Evolutionary conservation across 495 filamentous ascomycete genomes (phyloP).

Genomic region (Cercophora newfieldiana): DNA sequence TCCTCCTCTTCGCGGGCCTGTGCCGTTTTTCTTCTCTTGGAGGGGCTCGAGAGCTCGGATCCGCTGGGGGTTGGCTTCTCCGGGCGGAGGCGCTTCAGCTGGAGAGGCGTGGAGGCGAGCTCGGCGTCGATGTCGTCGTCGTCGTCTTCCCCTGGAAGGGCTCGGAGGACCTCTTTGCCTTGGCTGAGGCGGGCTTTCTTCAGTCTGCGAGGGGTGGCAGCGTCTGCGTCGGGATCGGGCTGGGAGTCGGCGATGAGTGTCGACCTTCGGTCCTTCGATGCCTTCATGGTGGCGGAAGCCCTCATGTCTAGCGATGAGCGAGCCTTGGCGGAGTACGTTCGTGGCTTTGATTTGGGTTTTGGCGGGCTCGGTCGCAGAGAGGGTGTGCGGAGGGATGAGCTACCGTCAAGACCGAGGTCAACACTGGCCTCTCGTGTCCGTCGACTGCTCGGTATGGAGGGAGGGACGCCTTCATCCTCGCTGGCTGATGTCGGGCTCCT

Average conservation of each 20-base stretch:
- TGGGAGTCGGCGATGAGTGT: background rate
- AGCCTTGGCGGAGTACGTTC: background rate
- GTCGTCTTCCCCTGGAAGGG: background rate
- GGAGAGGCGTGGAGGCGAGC: background rate
- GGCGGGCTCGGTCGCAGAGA: background rate
- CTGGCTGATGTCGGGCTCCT: background rate
- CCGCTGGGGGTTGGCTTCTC: background rate
- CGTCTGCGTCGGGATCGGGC: background rate
- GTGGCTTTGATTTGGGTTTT: background rate
- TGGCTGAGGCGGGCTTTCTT: background rate
- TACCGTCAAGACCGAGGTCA: background rate
- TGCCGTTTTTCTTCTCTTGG: background rate
- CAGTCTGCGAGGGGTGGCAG: background rate
- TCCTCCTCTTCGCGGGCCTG: background rate
- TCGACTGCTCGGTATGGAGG: background rate
- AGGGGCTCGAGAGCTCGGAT: background rate
- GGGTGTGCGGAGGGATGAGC: background rate
- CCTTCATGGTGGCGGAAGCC: background rate
- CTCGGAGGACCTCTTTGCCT: background rate
- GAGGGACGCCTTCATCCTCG: background rate
- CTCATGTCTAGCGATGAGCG: background rate
- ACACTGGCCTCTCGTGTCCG: background rate
- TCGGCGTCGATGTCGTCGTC: background rate
- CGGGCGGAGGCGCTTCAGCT: background rate
- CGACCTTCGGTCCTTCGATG: background rate